Evolutionary conservation across 2,329 filamentous ascomycete species (phyloP).

Genomic region (Fusarium stilboides): DNA sequence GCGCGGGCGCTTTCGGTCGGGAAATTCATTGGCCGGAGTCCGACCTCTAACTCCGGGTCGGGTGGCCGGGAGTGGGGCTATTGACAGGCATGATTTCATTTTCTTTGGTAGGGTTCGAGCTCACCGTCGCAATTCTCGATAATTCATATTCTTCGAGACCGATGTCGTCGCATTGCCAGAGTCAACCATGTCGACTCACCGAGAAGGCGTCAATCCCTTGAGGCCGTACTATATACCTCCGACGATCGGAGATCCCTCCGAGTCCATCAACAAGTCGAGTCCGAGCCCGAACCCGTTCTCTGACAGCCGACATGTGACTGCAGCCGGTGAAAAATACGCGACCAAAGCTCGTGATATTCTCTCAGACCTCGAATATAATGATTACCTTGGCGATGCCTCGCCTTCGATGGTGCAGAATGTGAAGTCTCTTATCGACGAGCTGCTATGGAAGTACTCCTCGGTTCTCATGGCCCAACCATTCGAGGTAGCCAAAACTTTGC

Average conservation of each 20-base stretch:
- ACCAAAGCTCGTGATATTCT: slow-evolving; percentile 85
- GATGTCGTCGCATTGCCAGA: slow-evolving; percentile 48
- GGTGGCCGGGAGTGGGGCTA: slow-evolving; percentile 39
- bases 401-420: slow-evolving; percentile 82
- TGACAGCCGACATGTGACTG: slow-evolving; percentile 60
- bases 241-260: slow-evolving; percentile 65
- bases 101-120: slow-evolving; percentile 47
- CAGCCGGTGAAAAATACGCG: slow-evolving; percentile 53
- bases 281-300: slow-evolving; percentile 63
- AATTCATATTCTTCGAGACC: slow-evolving; percentile 31
- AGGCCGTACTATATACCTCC: slow-evolving; percentile 79
- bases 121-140: slow-evolving; percentile 39
- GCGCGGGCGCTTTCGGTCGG: slow-evolving; percentile 49
- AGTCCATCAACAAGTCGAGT: slow-evolving; percentile 53
- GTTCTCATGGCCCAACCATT: slow-evolving; percentile 95
- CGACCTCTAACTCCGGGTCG: slow-evolving; percentile 46
- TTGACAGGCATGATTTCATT: slow-evolving; percentile 53
- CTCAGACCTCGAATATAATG: slow-evolving; percentile 91
- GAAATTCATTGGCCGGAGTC: slow-evolving; percentile 56
- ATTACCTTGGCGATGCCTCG: slow-evolving; percentile 83
- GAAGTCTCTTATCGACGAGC: slow-evolving; percentile 84
- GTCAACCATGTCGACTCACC: slow-evolving; percentile 61
- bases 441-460: slow-evolving; percentile 92
- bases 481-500: slow-evolving; percentile 93
- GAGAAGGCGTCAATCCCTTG: slow-evolving; percentile 72